These are phyloP conservation scores for Diaporthe nobilis DNA, from an alignment of 2,329 filamentous ascomycete genomes.

Conservation along the genomic window DNA sequence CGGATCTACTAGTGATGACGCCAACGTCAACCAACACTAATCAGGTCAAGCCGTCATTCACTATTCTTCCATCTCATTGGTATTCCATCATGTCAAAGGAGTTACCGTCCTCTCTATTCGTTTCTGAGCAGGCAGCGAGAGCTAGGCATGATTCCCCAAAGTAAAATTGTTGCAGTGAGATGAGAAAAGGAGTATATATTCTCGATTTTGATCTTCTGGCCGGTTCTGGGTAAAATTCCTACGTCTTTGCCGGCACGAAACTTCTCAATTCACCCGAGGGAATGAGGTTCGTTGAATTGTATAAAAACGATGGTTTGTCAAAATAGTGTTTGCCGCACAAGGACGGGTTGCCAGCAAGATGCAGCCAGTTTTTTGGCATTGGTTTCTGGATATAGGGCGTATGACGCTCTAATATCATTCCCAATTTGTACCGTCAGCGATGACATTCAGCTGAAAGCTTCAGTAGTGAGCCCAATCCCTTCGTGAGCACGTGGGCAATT, in stretches of 20 bases:
- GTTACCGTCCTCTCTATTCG: not conserved
- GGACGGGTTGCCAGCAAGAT: not conserved
- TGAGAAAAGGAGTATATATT: not conserved
- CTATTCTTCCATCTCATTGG: not conserved
- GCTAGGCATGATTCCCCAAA: not conserved
- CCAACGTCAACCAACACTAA: constrained; percentile 10
- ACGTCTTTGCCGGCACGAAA: not conserved
- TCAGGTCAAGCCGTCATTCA: constrained; percentile 12
- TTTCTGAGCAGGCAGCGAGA: not conserved
- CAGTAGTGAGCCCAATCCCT: not conserved
- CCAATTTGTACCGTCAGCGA: not conserved
- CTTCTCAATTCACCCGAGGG: not conserved
- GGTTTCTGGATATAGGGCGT: too few relatives aligned
- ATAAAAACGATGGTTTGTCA: not conserved
- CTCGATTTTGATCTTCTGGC: not conserved
- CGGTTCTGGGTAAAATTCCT: not conserved
- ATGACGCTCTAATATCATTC: not conserved
- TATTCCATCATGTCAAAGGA: not conserved
- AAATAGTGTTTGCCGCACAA: not conserved
- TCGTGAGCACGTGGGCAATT: not conserved
- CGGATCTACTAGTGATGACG: not conserved
- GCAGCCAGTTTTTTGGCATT: not conserved
- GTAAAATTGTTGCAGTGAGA: not conserved
- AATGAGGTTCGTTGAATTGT: not conserved
- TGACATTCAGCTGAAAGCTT: not conserved